Percentiles rank a stretch among this genome's conserved stretches.
Conservation (phyloP, 78 protist genomes). For the Bodo saltans region DNA sequence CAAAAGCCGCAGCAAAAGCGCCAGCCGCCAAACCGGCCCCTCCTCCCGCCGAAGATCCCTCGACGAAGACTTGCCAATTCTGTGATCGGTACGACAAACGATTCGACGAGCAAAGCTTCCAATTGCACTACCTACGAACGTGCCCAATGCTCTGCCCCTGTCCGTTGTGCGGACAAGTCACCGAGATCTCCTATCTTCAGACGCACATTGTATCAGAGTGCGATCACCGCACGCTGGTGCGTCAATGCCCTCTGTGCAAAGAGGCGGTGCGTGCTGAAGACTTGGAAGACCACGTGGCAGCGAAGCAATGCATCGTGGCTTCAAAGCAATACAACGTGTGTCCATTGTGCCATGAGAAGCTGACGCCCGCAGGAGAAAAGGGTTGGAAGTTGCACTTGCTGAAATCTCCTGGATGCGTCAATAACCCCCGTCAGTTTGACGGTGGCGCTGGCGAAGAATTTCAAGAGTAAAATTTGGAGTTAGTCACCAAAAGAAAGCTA, state of each 20-base stretch:
- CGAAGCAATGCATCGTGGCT: not conserved
- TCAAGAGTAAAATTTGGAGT: no score
- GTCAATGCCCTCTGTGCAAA: conserved; percentile 14
- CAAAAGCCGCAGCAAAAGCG: not conserved
- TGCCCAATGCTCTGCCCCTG: conserved; percentile 49
- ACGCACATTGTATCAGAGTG: conserved; percentile 29
- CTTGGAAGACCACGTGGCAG: conserved; percentile 2
- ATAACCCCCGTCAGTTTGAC: conserved; percentile 24
- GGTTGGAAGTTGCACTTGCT: conserved; percentile 21
- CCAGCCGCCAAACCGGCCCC: not conserved
- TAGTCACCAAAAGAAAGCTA: no score
- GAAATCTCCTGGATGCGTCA: not conserved
- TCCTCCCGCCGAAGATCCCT: not conserved
- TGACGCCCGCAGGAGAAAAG: not conserved
- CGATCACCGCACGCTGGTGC: not conserved
- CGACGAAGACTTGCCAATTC: conserved; percentile 37
- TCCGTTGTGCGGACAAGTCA: conserved; percentile 21
- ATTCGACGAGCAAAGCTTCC: conserved; percentile 12
- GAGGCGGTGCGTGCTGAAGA: conserved; percentile 1
- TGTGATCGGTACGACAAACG: conserved; percentile 17
- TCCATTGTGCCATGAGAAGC: not conserved
- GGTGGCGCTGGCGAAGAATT: not conserved
- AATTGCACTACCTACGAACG: conserved; percentile 31
- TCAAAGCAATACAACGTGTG: not conserved
- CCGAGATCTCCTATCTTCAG: conserved; percentile 8